Percentiles rank a stretch among this genome's conserved stretches.
Evolutionary conservation across 1,139 yeast species (phyloP).

Genomic region (Diutina rugosa): DNA sequence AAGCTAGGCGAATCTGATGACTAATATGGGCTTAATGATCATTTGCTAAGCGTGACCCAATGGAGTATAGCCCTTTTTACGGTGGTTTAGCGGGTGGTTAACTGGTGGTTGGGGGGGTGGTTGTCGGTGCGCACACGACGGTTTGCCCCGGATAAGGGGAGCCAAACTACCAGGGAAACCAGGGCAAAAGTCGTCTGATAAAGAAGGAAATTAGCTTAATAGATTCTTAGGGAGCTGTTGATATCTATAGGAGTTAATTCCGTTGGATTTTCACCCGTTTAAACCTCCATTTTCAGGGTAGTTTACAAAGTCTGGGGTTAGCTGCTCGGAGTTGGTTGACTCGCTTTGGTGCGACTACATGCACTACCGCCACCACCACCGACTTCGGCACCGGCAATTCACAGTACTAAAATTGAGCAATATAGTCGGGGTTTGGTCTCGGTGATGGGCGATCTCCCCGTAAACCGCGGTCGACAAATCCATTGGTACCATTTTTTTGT

Average conservation of each 20-base stretch:
- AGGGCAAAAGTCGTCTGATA: not conserved
- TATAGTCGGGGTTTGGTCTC: too few relatives aligned
- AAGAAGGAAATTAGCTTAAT: too few relatives aligned
- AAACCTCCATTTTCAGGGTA: too few relatives aligned
- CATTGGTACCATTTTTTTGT: not conserved
- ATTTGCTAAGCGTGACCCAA: too few relatives aligned
- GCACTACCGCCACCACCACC: not conserved
- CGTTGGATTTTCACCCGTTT: too few relatives aligned
- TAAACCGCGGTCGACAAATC: not conserved
- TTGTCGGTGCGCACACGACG: not conserved
- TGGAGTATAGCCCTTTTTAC: too few relatives aligned
- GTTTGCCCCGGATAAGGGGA: constrained; percentile 2
- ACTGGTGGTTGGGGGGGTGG: not conserved
- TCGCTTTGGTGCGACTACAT: not conserved
- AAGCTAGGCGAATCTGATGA: too few relatives aligned
- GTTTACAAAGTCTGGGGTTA: not conserved
- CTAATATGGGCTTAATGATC: too few relatives aligned
- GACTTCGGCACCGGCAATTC: not conserved
- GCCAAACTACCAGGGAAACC: not conserved
- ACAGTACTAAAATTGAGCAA: too few relatives aligned
- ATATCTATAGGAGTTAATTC: too few relatives aligned
- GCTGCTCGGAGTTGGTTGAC: constrained; percentile 1
- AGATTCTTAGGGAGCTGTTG: too few relatives aligned
- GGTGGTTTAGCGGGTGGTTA: not conserved
- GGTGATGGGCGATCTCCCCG: not conserved